Evolutionary conservation across 2,329 filamentous ascomycete species (phyloP).

Genomic region (Didymella exigua): DNA sequence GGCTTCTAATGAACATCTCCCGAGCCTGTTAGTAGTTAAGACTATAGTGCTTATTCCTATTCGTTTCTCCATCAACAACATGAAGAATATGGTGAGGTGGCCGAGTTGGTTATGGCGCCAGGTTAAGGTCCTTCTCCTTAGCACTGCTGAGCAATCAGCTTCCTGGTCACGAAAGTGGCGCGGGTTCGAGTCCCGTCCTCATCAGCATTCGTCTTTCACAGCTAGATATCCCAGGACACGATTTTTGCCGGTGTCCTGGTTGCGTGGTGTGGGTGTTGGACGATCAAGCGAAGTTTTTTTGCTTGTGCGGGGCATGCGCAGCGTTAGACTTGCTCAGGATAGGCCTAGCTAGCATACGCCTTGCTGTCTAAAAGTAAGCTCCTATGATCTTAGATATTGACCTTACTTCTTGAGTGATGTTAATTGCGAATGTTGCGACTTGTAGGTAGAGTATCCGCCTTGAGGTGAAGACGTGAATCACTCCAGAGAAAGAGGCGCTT

Average conservation of each 20-base stretch:
- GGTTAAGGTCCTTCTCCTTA: slow-evolving; percentile 43
- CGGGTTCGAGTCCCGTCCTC: slow-evolving; percentile 49
- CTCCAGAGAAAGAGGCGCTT: too few relatives aligned
- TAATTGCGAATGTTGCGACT: too few relatives aligned
- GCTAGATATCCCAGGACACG: slow-evolving; percentile 9
- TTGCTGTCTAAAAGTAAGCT: neutral
- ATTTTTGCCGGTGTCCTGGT: neutral
- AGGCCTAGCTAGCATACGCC: neutral
- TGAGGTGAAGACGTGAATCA: too few relatives aligned
- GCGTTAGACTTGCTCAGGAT: too few relatives aligned
- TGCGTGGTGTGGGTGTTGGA: neutral
- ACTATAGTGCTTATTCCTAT: too few relatives aligned
- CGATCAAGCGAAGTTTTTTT: neutral
- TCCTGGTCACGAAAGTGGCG: slow-evolving; percentile 50
- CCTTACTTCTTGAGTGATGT: too few relatives aligned
- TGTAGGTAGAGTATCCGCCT: too few relatives aligned
- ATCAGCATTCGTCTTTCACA: slow-evolving; percentile 35
- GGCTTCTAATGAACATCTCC: too few relatives aligned
- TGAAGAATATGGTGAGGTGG: slow-evolving; percentile 46
- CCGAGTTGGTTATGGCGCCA: slow-evolving; percentile 47
- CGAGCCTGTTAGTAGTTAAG: too few relatives aligned
- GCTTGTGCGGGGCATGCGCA: neutral
- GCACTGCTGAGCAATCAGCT: slow-evolving; percentile 28
- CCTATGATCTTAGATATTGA: too few relatives aligned
- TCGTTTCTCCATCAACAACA: too few relatives aligned